Evolutionary conservation across 192 early-diverging fungal species (phyloP).

Genomic region (Phlyctochytrium bullatum): DNA sequence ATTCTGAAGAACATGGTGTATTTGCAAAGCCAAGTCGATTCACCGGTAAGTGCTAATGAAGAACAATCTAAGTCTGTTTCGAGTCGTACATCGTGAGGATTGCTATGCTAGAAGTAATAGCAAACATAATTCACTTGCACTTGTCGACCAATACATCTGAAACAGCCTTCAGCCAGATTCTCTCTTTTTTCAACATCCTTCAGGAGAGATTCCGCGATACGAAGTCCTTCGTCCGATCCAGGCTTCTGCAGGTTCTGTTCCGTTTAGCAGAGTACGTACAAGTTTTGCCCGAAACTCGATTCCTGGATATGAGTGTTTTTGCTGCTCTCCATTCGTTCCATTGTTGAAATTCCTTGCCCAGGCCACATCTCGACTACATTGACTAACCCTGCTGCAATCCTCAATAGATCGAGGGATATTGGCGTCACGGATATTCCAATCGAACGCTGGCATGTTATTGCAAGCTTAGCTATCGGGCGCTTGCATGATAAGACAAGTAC

Average conservation of each 20-base stretch:
- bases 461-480: constrained; percentile 69
- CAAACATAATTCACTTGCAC: constrained; percentile 76
- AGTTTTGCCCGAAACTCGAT: too few relatives aligned
- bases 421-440: constrained; percentile 52
- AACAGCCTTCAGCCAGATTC: constrained; percentile 66
- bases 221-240: constrained; percentile 81
- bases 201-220: constrained; percentile 89
- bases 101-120: constrained; percentile 86
- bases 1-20: constrained; percentile 88
- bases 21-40: constrained; percentile 82
- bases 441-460: constrained; percentile 57
- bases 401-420: constrained; percentile 30
- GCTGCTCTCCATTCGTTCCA: constrained; percentile 6
- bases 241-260: constrained; percentile 81
- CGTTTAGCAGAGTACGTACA: constrained; percentile 76
- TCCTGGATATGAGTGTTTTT: too few relatives aligned
- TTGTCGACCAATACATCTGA: constrained; percentile 67
- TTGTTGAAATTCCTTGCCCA: too few relatives aligned
- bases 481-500: constrained; percentile 87
- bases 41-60: constrained; percentile 59
- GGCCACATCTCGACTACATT: too few relatives aligned
- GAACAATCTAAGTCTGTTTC: constrained; percentile 3
- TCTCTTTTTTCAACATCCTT: constrained; percentile 86
- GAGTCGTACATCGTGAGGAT: constrained; percentile 83
- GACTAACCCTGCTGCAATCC: too few relatives aligned